Evolutionary conservation across 768 basidiomycete species (phyloP).

Genomic region (Clitopilus hobsonii): DNA sequence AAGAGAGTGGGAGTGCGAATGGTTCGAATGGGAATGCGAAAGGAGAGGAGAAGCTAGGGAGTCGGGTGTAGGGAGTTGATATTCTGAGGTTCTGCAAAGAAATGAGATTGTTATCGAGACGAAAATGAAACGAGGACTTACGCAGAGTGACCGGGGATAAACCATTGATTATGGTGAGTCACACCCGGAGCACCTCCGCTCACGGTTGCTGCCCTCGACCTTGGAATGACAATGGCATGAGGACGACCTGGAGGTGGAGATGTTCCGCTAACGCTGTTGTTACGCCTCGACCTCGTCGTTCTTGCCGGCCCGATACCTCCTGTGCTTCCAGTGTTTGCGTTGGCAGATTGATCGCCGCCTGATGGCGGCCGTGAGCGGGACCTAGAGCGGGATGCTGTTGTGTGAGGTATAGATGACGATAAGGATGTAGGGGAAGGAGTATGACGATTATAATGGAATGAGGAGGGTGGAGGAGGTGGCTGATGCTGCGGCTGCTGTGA

Average conservation of each 20-base stretch:
- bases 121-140: slow-evolving; percentile 10
- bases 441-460: slow-evolving; percentile 26
- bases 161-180: slow-evolving; percentile 19
- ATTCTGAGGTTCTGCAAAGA: slow-evolving; percentile 16
- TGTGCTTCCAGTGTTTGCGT: slow-evolving; percentile 6
- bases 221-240: slow-evolving; percentile 67
- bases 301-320: slow-evolving; percentile 46
- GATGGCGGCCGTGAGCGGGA: slow-evolving; percentile 34
- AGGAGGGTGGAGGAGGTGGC: slow-evolving; percentile 22
- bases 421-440: slow-evolving; percentile 25
- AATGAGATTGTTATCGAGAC: background rate
- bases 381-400: slow-evolving; percentile 39
- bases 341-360: slow-evolving; percentile 2
- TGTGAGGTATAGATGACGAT: slow-evolving; percentile 11
- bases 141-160: slow-evolving; percentile 23
- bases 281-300: slow-evolving; percentile 50
- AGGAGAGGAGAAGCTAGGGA: slow-evolving; percentile 23
- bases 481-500: slow-evolving; percentile 13
- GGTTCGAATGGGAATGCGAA: slow-evolving; percentile 19
- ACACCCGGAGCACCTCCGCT: slow-evolving; percentile 12
- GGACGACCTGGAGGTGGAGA: slow-evolving; percentile 50
- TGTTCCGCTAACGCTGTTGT: slow-evolving; percentile 55
- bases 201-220: slow-evolving; percentile 19
- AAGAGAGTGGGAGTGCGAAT: slow-evolving; percentile 22
- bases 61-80: slow-evolving; percentile 41